Evolutionary conservation across 805 yeast species (phyloP).

Genomic region (Debaryomyces castellii): DNA sequence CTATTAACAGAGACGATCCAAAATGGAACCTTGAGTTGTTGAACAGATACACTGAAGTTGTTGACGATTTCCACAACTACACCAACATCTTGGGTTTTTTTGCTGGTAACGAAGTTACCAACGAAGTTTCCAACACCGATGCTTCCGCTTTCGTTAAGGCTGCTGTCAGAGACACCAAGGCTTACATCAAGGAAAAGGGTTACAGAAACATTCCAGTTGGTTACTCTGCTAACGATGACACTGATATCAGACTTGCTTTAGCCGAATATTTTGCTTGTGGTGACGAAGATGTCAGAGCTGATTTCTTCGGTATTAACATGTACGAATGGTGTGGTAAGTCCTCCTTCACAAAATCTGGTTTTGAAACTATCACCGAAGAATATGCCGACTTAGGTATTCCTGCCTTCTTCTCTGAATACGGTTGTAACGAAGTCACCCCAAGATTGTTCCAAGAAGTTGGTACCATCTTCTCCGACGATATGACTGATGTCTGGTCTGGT

Average conservation of each 20-base stretch:
- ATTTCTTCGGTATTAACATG: constrained; percentile 86
- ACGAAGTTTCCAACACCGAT: constrained; percentile 61
- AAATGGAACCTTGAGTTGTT: constrained; percentile 62
- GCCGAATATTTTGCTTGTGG: constrained; percentile 83
- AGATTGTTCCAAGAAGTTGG: constrained; percentile 73
- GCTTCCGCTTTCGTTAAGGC: constrained; percentile 84
- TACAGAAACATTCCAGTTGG: constrained; percentile 78
- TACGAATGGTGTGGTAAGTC: constrained; percentile 85
- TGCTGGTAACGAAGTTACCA: constrained; percentile 85
- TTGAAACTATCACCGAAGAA: constrained; percentile 59
- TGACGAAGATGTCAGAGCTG: constrained; percentile 60
- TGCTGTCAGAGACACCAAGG: constrained; percentile 74
- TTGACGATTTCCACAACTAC: constrained; percentile 67
- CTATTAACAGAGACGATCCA: constrained; percentile 65
- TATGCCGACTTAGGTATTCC: constrained; percentile 69
- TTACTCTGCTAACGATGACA: constrained; percentile 78
- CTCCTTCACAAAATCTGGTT: constrained; percentile 61
- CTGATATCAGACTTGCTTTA: constrained; percentile 59
- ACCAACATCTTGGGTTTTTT: constrained; percentile 78
- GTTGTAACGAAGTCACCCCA: constrained; percentile 70
- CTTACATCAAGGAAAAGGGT: constrained; percentile 56
- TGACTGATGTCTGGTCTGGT: constrained; percentile 88
- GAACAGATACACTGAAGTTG: constrained; percentile 66
- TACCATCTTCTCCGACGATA: constrained; percentile 59
- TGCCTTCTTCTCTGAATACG: constrained; percentile 78